phyloP scores from a whole-genome alignment of 257 asterid species.

The Przewalskia tangutica region DNA sequence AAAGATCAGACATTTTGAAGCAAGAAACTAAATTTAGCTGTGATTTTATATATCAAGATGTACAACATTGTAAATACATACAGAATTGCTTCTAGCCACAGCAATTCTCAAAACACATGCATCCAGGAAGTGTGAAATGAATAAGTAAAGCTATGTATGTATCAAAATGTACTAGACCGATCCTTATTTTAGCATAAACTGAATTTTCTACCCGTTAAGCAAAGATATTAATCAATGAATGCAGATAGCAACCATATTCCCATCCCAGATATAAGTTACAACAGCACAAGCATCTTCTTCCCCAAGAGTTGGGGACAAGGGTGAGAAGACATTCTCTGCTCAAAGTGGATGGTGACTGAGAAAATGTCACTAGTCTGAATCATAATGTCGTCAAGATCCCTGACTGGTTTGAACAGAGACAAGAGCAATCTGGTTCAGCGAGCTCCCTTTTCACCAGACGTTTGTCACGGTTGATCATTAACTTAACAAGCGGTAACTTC shows the following conservation, averaged over 20 bases:
- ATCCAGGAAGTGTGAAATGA: slow-evolving; percentile 1
- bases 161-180: background rate
- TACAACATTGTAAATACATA: background rate
- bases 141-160: background rate
- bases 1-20: background rate
- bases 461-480: slow-evolving; percentile 83
- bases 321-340: background rate
- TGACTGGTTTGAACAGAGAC: slow-evolving; percentile 76
- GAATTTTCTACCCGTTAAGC: background rate
- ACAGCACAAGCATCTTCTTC: background rate
- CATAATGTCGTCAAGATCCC: slow-evolving; percentile 43
- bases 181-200: background rate
- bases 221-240: background rate
- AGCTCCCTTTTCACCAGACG: slow-evolving; percentile 56
- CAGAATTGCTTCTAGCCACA: background rate
- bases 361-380: slow-evolving; percentile 1
- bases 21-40: background rate
- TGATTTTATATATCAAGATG: background rate
- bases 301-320: background rate
- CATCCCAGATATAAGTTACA: background rate
- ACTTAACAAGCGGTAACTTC: slow-evolving; percentile 68
- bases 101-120: background rate
- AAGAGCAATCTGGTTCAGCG: slow-evolving; percentile 68
- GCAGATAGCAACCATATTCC: background rate
- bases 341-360: background rate